Evolutionary conservation across 805 yeast genomes (phyloP).

Genomic region (Priceomyces castillae): DNA sequence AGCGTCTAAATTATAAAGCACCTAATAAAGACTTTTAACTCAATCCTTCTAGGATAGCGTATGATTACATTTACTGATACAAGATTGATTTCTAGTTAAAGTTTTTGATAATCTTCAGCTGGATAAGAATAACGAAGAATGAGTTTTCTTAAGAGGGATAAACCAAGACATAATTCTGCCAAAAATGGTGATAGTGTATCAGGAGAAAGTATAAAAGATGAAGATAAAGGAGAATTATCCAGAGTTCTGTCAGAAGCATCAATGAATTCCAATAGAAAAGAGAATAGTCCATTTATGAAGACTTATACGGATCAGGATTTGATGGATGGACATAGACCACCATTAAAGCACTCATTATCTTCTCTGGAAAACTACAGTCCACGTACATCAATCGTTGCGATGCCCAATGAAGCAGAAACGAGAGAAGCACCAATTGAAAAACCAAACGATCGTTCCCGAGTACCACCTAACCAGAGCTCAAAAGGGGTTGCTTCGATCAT

Average conservation of each 20-base stretch:
- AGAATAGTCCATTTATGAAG: neutral
- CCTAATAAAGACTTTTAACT: neutral
- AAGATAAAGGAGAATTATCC: neutral
- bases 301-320: conserved; percentile 3
- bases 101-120: neutral
- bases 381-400: conserved; percentile 21
- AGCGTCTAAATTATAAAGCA: no score
- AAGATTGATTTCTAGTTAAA: neutral
- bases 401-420: conserved; percentile 2
- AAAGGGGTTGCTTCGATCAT: conserved; percentile 49
- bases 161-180: conserved; percentile 8
- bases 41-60: neutral
- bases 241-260: neutral
- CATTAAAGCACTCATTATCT: neutral
- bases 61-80: neutral
- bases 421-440: neutral
- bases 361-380: conserved; percentile 15
- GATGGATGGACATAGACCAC: conserved; percentile 2
- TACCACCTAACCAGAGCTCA: conserved; percentile 8
- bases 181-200: neutral
- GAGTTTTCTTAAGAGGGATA: conserved; percentile 18
- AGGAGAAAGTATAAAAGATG: neutral
- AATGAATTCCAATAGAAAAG: neutral
- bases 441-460: neutral
- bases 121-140: conserved; percentile 6